These are phyloP conservation scores for Polygonum maritimum DNA, from an alignment of 148 eudicot species.

Conservation along the genomic window DNA sequence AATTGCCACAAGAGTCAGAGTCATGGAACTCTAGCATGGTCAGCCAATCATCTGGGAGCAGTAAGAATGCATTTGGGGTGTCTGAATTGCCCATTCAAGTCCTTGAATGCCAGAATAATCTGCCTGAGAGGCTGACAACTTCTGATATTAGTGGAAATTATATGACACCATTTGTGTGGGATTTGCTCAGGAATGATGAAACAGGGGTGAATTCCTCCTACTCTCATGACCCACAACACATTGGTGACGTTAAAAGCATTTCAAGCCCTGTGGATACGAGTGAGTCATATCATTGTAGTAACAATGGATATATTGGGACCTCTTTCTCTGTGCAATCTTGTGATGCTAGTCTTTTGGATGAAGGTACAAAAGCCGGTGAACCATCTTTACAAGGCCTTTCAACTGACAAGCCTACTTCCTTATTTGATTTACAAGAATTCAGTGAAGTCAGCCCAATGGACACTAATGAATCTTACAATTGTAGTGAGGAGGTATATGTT, in stretches of 20 bases:
- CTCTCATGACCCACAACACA: constrained; percentile 16
- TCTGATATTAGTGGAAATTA: constrained; percentile 15
- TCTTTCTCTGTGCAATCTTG: neutral
- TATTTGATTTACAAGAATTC: constrained; percentile 17
- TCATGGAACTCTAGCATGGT: constrained; percentile 23
- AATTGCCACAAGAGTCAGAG: constrained; percentile 31
- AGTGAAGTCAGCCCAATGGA: constrained; percentile 15
- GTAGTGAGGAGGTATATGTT: constrained; percentile 9
- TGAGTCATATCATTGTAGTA: constrained; percentile 12
- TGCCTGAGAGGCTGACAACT: constrained; percentile 12
- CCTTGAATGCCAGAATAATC: constrained; percentile 17
- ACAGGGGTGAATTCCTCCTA: constrained; percentile 15
- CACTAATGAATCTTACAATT: constrained; percentile 12
- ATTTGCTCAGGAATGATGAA: constrained; percentile 15
- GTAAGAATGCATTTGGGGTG: constrained; percentile 19
- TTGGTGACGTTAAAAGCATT: constrained; percentile 17
- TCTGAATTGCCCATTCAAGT: constrained; percentile 18
- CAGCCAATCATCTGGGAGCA: constrained; percentile 23
- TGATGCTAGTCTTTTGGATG: constrained; percentile 7
- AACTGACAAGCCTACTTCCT: neutral
- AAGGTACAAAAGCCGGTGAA: neutral
- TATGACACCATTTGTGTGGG: constrained; percentile 18
- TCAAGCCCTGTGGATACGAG: constrained; percentile 13
- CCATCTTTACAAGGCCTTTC: neutral
- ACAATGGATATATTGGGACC: constrained; percentile 8